Base-by-base conservation (phyloP, 106 monocot genomes). In the Vanilla planifolia region DNA sequence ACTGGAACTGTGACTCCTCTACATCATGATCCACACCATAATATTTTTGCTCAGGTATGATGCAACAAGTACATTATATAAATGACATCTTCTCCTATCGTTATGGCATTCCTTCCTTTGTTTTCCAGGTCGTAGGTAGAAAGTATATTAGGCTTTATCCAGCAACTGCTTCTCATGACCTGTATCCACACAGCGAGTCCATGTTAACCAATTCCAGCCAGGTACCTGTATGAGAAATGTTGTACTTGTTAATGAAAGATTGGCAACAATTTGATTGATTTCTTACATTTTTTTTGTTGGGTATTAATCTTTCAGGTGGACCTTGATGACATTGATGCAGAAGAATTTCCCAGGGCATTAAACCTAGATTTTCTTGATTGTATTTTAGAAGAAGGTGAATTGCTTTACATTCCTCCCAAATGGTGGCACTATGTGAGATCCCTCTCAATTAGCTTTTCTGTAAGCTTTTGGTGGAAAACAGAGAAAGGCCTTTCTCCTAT, bases 1-100 rank as follows among this genome's bases (percentile, higher is more conserved):
- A 21, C 75, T 71, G 91, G 88, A 42, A 98, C 96, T 24, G 85
- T 98, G 29, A 98, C 96, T 25, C 96, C 96, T 46, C 70, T 92
- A 51, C 96, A 98, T 67, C 81, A 98, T 77, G 96, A 98, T 71
- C 96, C 88, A 8, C 92, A 92, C 34, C 92, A 98, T 67, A 98
- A 98, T 75, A 68, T 98, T 59, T 83, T 92, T 64, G 87, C 91
- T 75, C 96, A 98, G 91, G 96, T 70, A 69, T 6, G n/a, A 52
- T 19, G 21, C 13, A 8, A 26, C 47, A 47, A 47, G 3, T 6
- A 47, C 19, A 6, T 20, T 20, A 23, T 50, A 26, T 24, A 50
- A 50, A 24, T 50, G 23, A 10, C 21, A 25, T 26, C 13, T 26
- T 21, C 20, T 50, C 50, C 26, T 50, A 26, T 50, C 21, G 3